These are phyloP conservation scores for Medicago lupulina DNA, from an alignment of 306 rosid genomes.

Conservation along the genomic window DNA sequence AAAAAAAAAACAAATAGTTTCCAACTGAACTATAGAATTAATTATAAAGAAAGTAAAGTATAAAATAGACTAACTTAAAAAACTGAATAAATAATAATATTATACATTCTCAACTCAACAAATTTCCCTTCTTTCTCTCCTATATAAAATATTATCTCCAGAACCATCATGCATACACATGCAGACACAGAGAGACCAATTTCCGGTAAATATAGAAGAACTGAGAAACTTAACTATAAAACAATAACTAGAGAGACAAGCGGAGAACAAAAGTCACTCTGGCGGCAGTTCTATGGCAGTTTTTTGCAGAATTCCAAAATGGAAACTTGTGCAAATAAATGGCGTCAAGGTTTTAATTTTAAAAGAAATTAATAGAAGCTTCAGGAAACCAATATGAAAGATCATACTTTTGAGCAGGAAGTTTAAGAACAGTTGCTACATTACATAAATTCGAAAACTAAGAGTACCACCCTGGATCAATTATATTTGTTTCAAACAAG, in stretches of 20 bases:
- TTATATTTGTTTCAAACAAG: too few species aligned
- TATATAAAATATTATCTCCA: not conserved
- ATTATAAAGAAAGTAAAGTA: not conserved
- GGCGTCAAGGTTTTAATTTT: too few species aligned
- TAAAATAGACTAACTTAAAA: not conserved
- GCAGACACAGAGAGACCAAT: slow-evolving; percentile 1
- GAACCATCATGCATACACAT: not conserved
- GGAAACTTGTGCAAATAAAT: too few species aligned
- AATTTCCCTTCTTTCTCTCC: not conserved
- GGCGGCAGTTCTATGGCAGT: not conserved
- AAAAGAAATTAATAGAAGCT: too few species aligned
- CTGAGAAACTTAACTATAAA: not conserved
- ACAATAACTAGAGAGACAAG: not conserved
- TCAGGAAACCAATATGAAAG: too few species aligned
- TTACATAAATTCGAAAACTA: too few species aligned
- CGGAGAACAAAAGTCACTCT: not conserved
- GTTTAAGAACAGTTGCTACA: too few species aligned
- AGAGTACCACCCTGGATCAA: too few species aligned
- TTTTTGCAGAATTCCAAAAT: not conserved
- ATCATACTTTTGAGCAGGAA: too few species aligned
- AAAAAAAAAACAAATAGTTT: not conserved
- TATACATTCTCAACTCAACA: not conserved
- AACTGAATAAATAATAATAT: not conserved
- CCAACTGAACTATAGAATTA: not conserved
- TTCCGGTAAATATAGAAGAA: not conserved